Evolutionary conservation across 179 eudicot genomes (phyloP).

Genomic region (Beta lomatogona): DNA sequence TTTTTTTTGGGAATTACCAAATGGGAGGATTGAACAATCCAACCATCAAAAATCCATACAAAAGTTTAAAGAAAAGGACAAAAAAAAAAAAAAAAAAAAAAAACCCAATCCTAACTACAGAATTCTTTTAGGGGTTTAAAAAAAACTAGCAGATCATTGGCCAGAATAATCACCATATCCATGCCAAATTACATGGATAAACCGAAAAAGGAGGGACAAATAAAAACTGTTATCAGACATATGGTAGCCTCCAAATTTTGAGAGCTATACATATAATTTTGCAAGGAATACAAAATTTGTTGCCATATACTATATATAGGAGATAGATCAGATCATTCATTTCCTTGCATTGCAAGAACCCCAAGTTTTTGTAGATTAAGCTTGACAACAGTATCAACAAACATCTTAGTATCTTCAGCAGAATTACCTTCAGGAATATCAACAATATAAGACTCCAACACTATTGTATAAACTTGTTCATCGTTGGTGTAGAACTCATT

Average conservation of each 20-base stretch:
- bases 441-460: constrained; percentile 73
- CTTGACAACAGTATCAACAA: constrained; percentile 76
- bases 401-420: constrained; percentile 72
- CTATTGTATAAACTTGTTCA: constrained; percentile 45
- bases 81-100: background rate
- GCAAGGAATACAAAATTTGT: too few species aligned
- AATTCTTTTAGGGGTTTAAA: background rate
- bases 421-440: constrained; percentile 86
- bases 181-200: background rate
- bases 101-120: background rate
- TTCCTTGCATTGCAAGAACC: constrained; percentile 56
- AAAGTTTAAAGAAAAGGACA: background rate
- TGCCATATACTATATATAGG: too few species aligned
- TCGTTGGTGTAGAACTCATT: constrained; percentile 44
- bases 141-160: background rate
- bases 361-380: constrained; percentile 75
- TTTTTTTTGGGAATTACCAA: background rate
- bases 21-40: background rate
- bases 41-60: background rate
- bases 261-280: background rate
- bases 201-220: background rate
- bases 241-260: background rate
- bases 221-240: background rate
- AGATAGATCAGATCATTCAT: background rate
- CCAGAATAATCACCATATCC: background rate